Evolutionary conservation across 2,329 filamentous ascomycete species (phyloP).

Genomic region (Calonectria pteridis): DNA sequence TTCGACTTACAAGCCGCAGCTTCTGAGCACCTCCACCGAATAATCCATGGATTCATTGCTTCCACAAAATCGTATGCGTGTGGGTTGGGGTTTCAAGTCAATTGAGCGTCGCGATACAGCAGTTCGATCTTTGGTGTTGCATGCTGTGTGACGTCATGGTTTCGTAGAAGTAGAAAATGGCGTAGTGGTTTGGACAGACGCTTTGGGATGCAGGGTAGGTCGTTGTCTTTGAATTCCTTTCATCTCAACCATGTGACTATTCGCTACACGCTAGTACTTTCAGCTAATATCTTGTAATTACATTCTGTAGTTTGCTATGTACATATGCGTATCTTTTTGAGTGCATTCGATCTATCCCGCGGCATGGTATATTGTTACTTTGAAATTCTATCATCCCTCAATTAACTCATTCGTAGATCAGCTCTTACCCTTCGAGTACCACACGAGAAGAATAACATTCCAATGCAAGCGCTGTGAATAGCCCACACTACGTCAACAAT

Average conservation of each 20-base stretch:
- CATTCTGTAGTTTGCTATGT: not conserved
- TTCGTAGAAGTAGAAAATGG: not conserved
- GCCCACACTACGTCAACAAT: not conserved
- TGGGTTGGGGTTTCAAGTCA: not conserved
- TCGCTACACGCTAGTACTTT: not conserved
- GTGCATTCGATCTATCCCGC: not conserved
- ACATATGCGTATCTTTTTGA: not conserved
- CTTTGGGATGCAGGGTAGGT: not conserved
- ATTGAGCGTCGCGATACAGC: slow-evolving; percentile 14
- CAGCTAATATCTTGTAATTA: not conserved
- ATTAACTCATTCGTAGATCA: not conserved
- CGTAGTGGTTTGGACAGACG: not conserved
- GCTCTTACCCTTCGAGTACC: not conserved
- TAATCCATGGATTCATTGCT: slow-evolving; percentile 38
- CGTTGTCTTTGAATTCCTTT: not conserved
- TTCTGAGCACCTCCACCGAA: slow-evolving; percentile 30
- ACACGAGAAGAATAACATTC: not conserved
- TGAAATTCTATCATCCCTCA: not conserved
- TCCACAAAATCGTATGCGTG: slow-evolving; percentile 22
- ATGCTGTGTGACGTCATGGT: slow-evolving; percentile 38
- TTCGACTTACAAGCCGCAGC: not conserved
- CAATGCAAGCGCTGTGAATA: not conserved
- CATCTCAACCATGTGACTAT: not conserved
- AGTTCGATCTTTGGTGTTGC: slow-evolving; percentile 9
- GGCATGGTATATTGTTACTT: not conserved